These are phyloP conservation scores for Zelopaecilomyces penicillatus DNA, from an alignment of 2,329 filamentous ascomycete genomes.

Conservation along the genomic window DNA sequence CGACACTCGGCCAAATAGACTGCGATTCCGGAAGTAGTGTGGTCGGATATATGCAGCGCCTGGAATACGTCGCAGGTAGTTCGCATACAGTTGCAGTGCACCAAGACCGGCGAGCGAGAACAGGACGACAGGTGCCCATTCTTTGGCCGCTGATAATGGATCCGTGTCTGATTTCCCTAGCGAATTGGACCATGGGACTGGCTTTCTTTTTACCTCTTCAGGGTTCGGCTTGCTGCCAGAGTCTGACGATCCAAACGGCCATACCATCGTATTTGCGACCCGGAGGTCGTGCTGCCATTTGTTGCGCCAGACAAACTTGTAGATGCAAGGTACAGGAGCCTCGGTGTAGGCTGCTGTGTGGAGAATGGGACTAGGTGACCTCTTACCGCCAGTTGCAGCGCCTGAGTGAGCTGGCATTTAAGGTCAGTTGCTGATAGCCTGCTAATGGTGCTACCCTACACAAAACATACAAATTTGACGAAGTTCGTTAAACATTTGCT, in stretches of 20 bases:
- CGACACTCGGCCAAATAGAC: constrained; percentile 77
- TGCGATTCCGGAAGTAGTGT: constrained; percentile 64
- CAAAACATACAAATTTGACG: too few species aligned
- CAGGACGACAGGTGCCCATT: constrained; percentile 31
- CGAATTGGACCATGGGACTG: constrained; percentile 31
- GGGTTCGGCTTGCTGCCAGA: constrained; percentile 15
- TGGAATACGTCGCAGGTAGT: constrained; percentile 77
- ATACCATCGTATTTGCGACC: constrained; percentile 31
- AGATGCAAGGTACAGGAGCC: too few species aligned
- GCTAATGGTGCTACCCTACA: too few species aligned
- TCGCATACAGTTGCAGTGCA: constrained; percentile 52
- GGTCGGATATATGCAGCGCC: constrained; percentile 67
- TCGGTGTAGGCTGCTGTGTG: too few species aligned
- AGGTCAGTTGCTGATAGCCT: too few species aligned
- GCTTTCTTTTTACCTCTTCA: constrained; percentile 15
- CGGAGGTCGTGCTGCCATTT: constrained; percentile 14
- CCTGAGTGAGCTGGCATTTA: too few species aligned
- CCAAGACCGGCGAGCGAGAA: constrained; percentile 30
- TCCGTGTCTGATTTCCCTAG: constrained; percentile 20
- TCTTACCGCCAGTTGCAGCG: too few species aligned
- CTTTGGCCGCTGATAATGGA: constrained; percentile 26
- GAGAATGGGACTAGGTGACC: too few species aligned
- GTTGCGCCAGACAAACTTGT: too few species aligned
- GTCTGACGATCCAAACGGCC: constrained; percentile 29
- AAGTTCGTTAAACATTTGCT: too few species aligned